phyloP scores from a whole-genome alignment of 352 stramenopile species.

The Globisporangium sylvaticum region DNA sequence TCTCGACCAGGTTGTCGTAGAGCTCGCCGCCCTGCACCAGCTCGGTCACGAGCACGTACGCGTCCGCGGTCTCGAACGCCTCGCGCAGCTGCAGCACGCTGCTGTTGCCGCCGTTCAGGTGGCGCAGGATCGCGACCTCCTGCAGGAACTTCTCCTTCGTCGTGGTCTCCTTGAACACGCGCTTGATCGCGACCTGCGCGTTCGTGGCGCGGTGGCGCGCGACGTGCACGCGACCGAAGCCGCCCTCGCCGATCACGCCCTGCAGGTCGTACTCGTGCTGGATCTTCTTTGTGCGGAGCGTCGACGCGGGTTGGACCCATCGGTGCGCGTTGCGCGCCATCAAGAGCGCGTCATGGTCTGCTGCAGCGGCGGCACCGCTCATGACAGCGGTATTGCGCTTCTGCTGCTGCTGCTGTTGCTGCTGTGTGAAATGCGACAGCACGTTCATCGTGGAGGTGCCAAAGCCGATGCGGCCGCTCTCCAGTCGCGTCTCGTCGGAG shows the following conservation, averaged over 20 bases:
- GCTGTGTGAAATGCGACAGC: slow-evolving; percentile 4
- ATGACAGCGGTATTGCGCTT: neutral
- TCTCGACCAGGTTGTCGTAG: slow-evolving; percentile 43
- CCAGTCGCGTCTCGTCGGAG: neutral
- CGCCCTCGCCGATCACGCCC: slow-evolving; percentile 44
- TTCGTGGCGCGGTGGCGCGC: slow-evolving; percentile 41
- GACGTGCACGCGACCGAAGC: slow-evolving; percentile 41
- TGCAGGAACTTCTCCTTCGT: slow-evolving; percentile 47
- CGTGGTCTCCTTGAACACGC: slow-evolving; percentile 41
- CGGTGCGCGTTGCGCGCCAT: slow-evolving; percentile 4
- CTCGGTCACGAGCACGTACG: slow-evolving; percentile 58
- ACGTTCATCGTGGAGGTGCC: neutral
- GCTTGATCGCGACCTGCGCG: slow-evolving; percentile 52
- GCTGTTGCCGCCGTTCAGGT: slow-evolving; percentile 31
- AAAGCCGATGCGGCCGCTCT: slow-evolving; percentile 9
- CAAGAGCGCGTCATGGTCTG: neutral
- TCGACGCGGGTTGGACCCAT: slow-evolving; percentile 4
- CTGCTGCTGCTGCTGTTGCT: neutral
- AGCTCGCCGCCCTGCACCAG: slow-evolving; percentile 46
- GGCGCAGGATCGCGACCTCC: slow-evolving; percentile 44
- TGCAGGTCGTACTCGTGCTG: slow-evolving; percentile 44
- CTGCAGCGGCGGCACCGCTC: neutral
- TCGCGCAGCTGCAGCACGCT: slow-evolving; percentile 48
- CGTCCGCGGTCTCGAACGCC: slow-evolving; percentile 51
- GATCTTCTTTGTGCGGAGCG: slow-evolving; percentile 17